Evolutionary conservation across 768 basidiomycete genomes (phyloP), one percentile per base, ranked within the genome.

Genomic region (Xerocomellus intermedius): DNA sequence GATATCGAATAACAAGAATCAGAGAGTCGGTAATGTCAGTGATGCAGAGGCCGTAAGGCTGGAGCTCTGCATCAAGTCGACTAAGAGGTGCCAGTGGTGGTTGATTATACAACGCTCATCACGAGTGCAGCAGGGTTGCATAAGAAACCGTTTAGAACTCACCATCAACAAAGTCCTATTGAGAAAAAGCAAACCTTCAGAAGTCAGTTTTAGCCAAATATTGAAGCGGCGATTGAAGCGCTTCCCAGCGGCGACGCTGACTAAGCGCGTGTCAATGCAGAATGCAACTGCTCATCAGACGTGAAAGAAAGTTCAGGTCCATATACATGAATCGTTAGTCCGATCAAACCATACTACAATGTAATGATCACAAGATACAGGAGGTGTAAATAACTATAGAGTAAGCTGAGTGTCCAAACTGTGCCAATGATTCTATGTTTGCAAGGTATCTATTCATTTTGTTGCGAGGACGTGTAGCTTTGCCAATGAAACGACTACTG

Each of bases 1-100:
- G 16, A 30, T 1, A 32, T 45, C 5, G 12, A 26, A 30, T 21
- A 28, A 53, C 37, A 37, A 42, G 32, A 62, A 75, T 82, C 80
- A 79, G 79, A 77, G 73, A 69, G 75, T 75, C 76, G 83, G 84
- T 84, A 69, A 91, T 90, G 89, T 89, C 89, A 90, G 81, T 83
- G 81, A 83, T 74, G 71, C 80, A 73, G 74, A 74, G 71, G 73
- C 66, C 56, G 10, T 65, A 58, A 64, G 63, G 67, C 67, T 41
- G 60, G 36, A 61, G 54, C 59, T 69, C 70, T 69, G 77, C 63
- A 75, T 71, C 82, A 84, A 69, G 81, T 91, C 86, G 85, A 89
- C 89, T 91, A 91, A 90, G 89, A 91, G 89, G 89, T 90, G 87
- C 89, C 89, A 91, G 82, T 81, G 50, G 66, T 73, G 78, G 79